Conservation (phyloP, 352 stramenopile genomes). For the Pelagophyceae sp. region DNA sequence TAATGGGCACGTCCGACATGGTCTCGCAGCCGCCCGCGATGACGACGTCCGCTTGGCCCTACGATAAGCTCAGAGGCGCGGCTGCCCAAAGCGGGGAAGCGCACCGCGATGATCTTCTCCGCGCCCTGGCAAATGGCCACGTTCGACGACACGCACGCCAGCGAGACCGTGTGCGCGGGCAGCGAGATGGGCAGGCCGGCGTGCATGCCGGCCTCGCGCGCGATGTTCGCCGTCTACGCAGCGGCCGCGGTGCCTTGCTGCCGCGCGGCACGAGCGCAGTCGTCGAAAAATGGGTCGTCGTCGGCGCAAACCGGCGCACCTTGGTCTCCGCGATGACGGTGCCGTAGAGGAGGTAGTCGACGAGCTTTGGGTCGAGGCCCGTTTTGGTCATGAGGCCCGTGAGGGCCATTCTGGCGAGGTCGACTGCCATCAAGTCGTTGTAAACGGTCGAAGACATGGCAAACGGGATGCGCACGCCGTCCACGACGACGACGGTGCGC, state of each 20-base stretch:
- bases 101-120: slow-evolving; percentile 82
- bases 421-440: slow-evolving; percentile 90
- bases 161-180: slow-evolving; percentile 86
- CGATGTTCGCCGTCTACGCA: slow-evolving; percentile 87
- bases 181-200: slow-evolving; percentile 85
- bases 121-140: slow-evolving; percentile 81
- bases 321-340: slow-evolving; percentile 92
- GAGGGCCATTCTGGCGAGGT: slow-evolving; percentile 88
- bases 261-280: background rate
- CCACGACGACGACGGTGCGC: slow-evolving; percentile 73
- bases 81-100: background rate
- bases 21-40: slow-evolving; percentile 90
- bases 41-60: slow-evolving; percentile 82
- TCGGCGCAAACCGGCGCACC: background rate
- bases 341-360: slow-evolving; percentile 91
- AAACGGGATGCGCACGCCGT: slow-evolving; percentile 87
- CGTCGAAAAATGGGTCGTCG: background rate
- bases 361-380: slow-evolving; percentile 78
- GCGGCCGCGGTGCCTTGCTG: background rate
- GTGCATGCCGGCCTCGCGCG: slow-evolving; percentile 83
- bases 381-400: slow-evolving; percentile 89
- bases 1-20: slow-evolving; percentile 94
- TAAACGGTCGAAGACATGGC: slow-evolving; percentile 86
- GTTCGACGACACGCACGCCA: slow-evolving; percentile 92
- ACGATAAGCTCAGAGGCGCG: no score